A percentile compares a stretch with the other conserved stretches of the same genome.
These are phyloP conservation scores for Ogataea trehalophila DNA, from an alignment of 805 yeast species.

Conservation along the genomic window DNA sequence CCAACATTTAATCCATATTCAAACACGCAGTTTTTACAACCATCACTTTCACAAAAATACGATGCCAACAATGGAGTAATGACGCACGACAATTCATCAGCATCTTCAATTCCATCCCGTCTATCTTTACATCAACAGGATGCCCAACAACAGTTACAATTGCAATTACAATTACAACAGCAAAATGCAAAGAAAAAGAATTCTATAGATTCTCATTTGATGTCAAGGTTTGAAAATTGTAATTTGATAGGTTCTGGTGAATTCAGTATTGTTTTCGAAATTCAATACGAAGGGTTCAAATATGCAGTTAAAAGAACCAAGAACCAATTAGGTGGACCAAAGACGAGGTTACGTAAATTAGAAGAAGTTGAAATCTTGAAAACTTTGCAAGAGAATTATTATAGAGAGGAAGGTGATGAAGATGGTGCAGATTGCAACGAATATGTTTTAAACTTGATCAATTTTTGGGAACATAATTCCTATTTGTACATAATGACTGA, in stretches of 20 bases:
- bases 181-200: constrained; percentile 9
- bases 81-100: constrained; percentile 8
- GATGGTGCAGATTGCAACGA: constrained; percentile 58
- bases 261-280: constrained; percentile 84
- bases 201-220: constrained; percentile 37
- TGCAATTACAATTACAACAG: constrained; percentile 3
- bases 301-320: constrained; percentile 89
- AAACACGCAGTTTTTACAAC: neutral
- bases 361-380: constrained; percentile 75
- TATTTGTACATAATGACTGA: constrained; percentile 90
- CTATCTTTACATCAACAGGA: constrained; percentile 11
- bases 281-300: constrained; percentile 58
- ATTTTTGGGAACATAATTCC: constrained; percentile 78
- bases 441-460: constrained; percentile 70
- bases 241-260: constrained; percentile 77
- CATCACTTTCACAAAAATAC: neutral
- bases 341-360: constrained; percentile 54
- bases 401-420: constrained; percentile 17
- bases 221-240: constrained; percentile 59
- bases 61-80: no score
- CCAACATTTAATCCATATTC: constrained; percentile 11
- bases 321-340: constrained; percentile 52
- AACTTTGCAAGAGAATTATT: constrained; percentile 34
- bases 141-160: constrained; percentile 3
- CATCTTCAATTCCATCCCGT: constrained; percentile 13